Percentiles rank a stretch among this genome's conserved stretches.
Conservation (phyloP, 2,329 filamentous ascomycete genomes). For the Ophiobolus disseminans region DNA sequence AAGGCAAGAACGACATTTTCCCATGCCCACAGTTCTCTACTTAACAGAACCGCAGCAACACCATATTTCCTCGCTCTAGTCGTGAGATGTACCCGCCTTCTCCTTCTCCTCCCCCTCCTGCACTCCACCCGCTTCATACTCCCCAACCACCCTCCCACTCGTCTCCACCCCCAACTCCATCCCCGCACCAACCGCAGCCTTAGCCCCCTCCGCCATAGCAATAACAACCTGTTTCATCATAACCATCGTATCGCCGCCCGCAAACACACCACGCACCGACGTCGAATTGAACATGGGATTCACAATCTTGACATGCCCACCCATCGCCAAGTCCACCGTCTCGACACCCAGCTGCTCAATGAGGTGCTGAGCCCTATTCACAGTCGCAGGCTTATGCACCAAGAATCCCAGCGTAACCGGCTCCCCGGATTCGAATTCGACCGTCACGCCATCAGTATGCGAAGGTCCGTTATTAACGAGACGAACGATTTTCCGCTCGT, state of each 20-base stretch:
- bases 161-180: constrained; percentile 33
- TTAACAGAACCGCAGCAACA: too few species aligned
- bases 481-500: constrained; percentile 31
- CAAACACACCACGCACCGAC: constrained; percentile 60
- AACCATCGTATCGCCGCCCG: constrained; percentile 58
- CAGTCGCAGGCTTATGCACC: constrained; percentile 35
- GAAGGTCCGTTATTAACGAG: constrained; percentile 37
- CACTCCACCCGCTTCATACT: constrained; percentile 15
- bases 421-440: constrained; percentile 37
- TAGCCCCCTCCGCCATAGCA: constrained; percentile 39
- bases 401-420: constrained; percentile 37
- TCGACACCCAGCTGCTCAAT: constrained; percentile 42
- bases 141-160: constrained; percentile 17
- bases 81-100: neutral
- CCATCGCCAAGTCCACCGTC: constrained; percentile 50
- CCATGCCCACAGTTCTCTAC: neutral
- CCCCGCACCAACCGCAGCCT: constrained; percentile 34
- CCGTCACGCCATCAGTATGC: constrained; percentile 34
- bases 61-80: neutral
- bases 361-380: constrained; percentile 39
- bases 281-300: constrained; percentile 58
- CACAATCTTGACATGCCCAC: constrained; percentile 52
- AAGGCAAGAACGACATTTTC: neutral
- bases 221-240: constrained; percentile 43
- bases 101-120: constrained; percentile 5